Percentiles rank a stretch among this genome's conserved stretches.
Evolutionary conservation across 2,329 filamentous ascomycete genomes (phyloP).

Genomic region (Ophiostoma triangulosporum): DNA sequence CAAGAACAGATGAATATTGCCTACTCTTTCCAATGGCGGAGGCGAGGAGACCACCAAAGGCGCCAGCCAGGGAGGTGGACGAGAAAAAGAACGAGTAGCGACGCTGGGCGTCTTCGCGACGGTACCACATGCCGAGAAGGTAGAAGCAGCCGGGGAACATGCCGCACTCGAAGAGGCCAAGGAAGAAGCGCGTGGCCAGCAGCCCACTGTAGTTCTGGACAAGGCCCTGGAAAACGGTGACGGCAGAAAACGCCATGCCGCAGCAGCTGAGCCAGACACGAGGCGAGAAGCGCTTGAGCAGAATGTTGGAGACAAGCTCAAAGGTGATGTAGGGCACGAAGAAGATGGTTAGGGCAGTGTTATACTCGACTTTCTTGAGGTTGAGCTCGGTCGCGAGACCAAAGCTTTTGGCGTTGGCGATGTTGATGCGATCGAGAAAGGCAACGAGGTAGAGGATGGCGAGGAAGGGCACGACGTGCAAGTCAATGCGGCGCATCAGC

Average conservation of each 20-base stretch:
- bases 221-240: slow-evolving; percentile 20
- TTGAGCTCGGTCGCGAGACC: slow-evolving; percentile 46
- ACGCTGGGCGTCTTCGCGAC: slow-evolving; percentile 73
- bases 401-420: slow-evolving; percentile 63
- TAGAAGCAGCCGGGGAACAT: slow-evolving; percentile 68
- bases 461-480: slow-evolving; percentile 58
- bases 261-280: slow-evolving; percentile 68
- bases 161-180: slow-evolving; percentile 37
- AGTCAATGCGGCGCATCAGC: slow-evolving; percentile 57
- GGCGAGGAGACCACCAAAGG: slow-evolving; percentile 77
- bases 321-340: slow-evolving; percentile 64
- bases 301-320: slow-evolving; percentile 60
- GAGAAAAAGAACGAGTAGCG: slow-evolving; percentile 91
- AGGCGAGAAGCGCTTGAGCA: slow-evolving; percentile 54
- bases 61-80: slow-evolving; percentile 63
- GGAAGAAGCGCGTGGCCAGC: slow-evolving; percentile 25
- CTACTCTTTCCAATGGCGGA: slow-evolving; percentile 69
- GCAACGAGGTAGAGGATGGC: slow-evolving; percentile 59
- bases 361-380: slow-evolving; percentile 50
- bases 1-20: slow-evolving; percentile 5
- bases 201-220: slow-evolving; percentile 22
- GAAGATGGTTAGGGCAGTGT: slow-evolving; percentile 58
- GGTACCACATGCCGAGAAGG: slow-evolving; percentile 81
- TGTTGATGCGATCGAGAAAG: slow-evolving; percentile 64
- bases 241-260: slow-evolving; percentile 51